A percentile compares a stretch with the other conserved stretches of the same genome.
These are phyloP conservation scores for Kluyveromyces dobzhanskii DNA, from an alignment of 805 yeast species.

Conservation along the genomic window DNA sequence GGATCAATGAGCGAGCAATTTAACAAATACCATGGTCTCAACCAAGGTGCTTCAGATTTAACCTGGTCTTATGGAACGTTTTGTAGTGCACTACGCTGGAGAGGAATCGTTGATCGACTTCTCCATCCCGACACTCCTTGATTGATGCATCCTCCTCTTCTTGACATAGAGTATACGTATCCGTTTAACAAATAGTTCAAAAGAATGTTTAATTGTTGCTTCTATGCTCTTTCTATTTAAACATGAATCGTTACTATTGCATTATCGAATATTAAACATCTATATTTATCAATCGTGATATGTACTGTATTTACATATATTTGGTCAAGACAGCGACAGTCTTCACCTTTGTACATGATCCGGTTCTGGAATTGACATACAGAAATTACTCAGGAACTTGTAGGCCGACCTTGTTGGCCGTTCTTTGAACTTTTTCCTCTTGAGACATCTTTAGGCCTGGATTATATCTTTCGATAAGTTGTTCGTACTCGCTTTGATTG, in stretches of 20 bases:
- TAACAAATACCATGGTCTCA: conserved; percentile 67
- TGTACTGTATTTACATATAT: too few species aligned
- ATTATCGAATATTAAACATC: too few species aligned
- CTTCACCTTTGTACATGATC: too few species aligned
- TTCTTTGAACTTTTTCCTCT: conserved; percentile 64
- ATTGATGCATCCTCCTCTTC: too few species aligned
- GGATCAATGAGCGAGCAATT: conserved; percentile 88
- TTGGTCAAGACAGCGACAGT: too few species aligned
- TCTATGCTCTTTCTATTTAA: too few species aligned
- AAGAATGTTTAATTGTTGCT: too few species aligned
- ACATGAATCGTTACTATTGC: too few species aligned
- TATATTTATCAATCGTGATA: too few species aligned
- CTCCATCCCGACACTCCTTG: not conserved
- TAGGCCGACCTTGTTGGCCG: conserved; percentile 88
- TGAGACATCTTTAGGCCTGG: conserved; percentile 75
- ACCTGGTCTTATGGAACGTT: conserved; percentile 89
- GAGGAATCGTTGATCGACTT: conserved; percentile 28
- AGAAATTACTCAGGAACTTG: conserved; percentile 42
- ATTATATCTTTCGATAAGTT: conserved; percentile 75
- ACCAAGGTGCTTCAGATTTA: conserved; percentile 80
- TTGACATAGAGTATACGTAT: too few species aligned
- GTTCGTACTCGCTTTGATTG: conserved; percentile 71
- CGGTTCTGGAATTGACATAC: too few species aligned
- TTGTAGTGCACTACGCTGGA: conserved; percentile 61
- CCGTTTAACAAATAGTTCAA: too few species aligned